A percentile compares a stretch with the other conserved stretches of the same genome.
Evolutionary conservation across 2,329 filamentous ascomycete genomes (phyloP).

Genomic region (Neonectria hederae): DNA sequence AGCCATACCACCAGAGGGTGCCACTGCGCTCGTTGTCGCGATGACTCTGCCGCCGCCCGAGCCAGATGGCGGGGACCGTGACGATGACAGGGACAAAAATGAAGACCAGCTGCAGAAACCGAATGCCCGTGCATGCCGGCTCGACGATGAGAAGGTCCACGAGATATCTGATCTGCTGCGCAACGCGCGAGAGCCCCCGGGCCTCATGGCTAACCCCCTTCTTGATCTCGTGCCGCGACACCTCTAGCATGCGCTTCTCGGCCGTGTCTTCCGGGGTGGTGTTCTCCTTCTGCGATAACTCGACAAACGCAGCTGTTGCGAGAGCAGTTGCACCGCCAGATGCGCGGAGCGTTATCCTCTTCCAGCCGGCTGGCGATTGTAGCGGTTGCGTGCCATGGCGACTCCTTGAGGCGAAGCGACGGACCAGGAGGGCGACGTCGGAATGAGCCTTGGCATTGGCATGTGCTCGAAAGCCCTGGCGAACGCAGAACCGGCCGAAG

Average conservation of each 20-base stretch:
- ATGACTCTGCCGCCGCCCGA: slow-evolving; percentile 71
- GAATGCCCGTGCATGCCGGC: slow-evolving; percentile 83
- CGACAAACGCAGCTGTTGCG: slow-evolving; percentile 66
- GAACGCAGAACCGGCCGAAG: slow-evolving; percentile 57
- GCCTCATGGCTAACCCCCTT: slow-evolving; percentile 73
- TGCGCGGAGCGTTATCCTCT: slow-evolving; percentile 49
- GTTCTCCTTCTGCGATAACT: slow-evolving; percentile 66
- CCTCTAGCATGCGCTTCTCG: slow-evolving; percentile 87
- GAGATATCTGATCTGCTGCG: slow-evolving; percentile 70
- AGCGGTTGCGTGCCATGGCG: slow-evolving; percentile 37
- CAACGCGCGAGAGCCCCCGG: slow-evolving; percentile 65
- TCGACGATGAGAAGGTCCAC: slow-evolving; percentile 82
- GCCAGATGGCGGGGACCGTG: slow-evolving; percentile 81
- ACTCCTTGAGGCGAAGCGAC: slow-evolving; percentile 40
- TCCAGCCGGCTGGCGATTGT: slow-evolving; percentile 37
- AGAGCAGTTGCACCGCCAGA: slow-evolving; percentile 55
- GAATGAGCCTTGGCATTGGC: slow-evolving; percentile 28
- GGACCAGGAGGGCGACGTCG: slow-evolving; percentile 27
- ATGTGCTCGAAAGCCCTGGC: slow-evolving; percentile 46
- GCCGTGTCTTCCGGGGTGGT: slow-evolving; percentile 67
- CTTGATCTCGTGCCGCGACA: slow-evolving; percentile 79
- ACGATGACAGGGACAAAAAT: slow-evolving; percentile 93
- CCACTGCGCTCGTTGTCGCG: slow-evolving; percentile 80
- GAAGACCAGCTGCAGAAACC: slow-evolving; percentile 86
- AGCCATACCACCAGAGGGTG: slow-evolving; percentile 93